phyloP scores from a whole-genome alignment of 495 filamentous ascomycete species.

The Penicillium canescens region DNA sequence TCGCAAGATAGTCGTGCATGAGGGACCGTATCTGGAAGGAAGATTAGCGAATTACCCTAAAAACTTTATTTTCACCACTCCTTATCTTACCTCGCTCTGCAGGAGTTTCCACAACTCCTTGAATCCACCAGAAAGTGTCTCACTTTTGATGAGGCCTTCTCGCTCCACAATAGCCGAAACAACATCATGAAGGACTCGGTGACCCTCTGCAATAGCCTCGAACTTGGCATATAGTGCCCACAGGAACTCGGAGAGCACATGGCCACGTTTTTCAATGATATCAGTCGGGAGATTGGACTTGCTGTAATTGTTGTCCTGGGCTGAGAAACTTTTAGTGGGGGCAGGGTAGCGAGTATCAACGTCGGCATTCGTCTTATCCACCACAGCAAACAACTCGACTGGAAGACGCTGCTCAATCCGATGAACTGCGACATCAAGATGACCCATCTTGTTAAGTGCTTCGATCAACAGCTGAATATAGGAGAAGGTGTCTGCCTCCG shows the following conservation, averaged over 20 bases:
- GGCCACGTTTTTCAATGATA: conserved; percentile 69
- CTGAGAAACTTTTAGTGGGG: conserved; percentile 56
- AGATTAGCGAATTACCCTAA: not conserved
- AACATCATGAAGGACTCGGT: conserved; percentile 90
- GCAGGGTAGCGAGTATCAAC: conserved; percentile 88
- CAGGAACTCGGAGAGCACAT: conserved; percentile 84
- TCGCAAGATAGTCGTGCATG: conserved; percentile 94
- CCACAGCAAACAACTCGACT: conserved; percentile 89
- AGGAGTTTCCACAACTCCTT: conserved; percentile 93
- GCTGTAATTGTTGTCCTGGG: conserved; percentile 32
- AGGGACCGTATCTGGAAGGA: conserved; percentile 71
- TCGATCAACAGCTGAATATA: conserved; percentile 90
- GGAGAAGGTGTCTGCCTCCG: conserved; percentile 90
- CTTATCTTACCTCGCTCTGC: conserved; percentile 62
- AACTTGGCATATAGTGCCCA: conserved; percentile 95
- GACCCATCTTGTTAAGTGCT: conserved; percentile 81
- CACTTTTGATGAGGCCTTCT: conserved; percentile 58
- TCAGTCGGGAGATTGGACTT: conserved; percentile 60
- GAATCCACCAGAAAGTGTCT: conserved; percentile 72
- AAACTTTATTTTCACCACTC: not conserved
- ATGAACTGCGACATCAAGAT: conserved; percentile 82
- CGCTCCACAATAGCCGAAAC: conserved; percentile 77
- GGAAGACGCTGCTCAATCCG: conserved; percentile 90
- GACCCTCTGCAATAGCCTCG: conserved; percentile 93
- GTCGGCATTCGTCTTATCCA: conserved; percentile 92